A percentile compares a stretch with the other conserved stretches of the same genome.
Evolutionary conservation across 2,329 filamentous ascomycete genomes (phyloP).

Genomic region (Xylaria sp.): DNA sequence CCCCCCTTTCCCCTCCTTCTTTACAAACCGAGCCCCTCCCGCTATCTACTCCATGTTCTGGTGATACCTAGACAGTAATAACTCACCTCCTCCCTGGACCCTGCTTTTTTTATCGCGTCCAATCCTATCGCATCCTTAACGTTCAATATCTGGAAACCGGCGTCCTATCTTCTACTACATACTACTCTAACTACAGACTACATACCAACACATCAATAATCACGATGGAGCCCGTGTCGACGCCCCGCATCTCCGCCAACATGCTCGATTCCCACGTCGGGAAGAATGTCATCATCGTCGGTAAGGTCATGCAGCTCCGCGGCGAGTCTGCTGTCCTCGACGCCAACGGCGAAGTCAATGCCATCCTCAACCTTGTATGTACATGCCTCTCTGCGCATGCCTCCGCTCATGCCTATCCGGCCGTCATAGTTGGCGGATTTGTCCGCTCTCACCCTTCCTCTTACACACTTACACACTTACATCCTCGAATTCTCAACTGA

Average conservation of each 20-base stretch:
- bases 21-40: neutral
- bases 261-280: conserved; percentile 82
- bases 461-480: no score
- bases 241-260: conserved; percentile 83
- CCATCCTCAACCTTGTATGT: conserved; percentile 76
- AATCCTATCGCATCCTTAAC: neutral
- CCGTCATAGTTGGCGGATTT: neutral
- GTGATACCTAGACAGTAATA: neutral
- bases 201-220: neutral
- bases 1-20: neutral
- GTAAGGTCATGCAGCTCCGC: conserved; percentile 83
- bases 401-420: neutral
- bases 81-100: neutral
- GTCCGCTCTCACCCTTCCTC: neutral
- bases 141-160: conserved; percentile 1
- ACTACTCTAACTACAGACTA: neutral
- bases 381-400: neutral
- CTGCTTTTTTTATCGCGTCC: neutral
- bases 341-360: conserved; percentile 79
- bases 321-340: conserved; percentile 86
- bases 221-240: conserved; percentile 75
- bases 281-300: conserved; percentile 83
- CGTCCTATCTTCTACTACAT: conserved; percentile 2
- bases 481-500: conserved; percentile 10
- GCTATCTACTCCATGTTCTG: neutral